phyloP scores from a whole-genome alignment of 768 basidiomycete genomes.

The Termitomyces sp. region DNA sequence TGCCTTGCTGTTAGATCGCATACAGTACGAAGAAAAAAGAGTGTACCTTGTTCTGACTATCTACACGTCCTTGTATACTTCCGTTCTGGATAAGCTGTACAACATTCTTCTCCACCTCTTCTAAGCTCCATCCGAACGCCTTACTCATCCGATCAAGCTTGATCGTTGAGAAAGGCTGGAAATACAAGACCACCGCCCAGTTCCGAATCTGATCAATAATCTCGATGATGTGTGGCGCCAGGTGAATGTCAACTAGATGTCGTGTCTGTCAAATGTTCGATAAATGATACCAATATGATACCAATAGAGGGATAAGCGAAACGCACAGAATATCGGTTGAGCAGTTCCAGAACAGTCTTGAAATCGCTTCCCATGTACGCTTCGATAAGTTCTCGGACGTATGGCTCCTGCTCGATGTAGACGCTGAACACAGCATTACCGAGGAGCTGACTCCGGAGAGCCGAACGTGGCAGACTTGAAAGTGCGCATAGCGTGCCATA shows the following conservation, averaged over 20 bases:
- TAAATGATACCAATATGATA: not conserved
- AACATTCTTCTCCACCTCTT: slow-evolving; percentile 67
- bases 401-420: slow-evolving; percentile 83
- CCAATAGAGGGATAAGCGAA: not conserved
- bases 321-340: slow-evolving; percentile 66
- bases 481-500: slow-evolving; percentile 84
- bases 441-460: slow-evolving; percentile 62
- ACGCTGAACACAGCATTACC: slow-evolving; percentile 66
- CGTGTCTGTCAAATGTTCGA: slow-evolving; percentile 50
- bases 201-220: slow-evolving; percentile 69
- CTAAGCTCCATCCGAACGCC: slow-evolving; percentile 79
- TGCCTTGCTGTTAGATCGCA: slow-evolving; percentile 20
- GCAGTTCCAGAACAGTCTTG: slow-evolving; percentile 70
- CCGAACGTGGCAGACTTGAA: slow-evolving; percentile 63
- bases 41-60: slow-evolving; percentile 80
- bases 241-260: slow-evolving; percentile 74
- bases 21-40: not conserved
- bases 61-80: slow-evolving; percentile 76
- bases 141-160: slow-evolving; percentile 76
- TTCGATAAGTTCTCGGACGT: slow-evolving; percentile 80
- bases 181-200: slow-evolving; percentile 80
- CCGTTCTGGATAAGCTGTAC: slow-evolving; percentile 74
- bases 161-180: slow-evolving; percentile 86
- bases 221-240: slow-evolving; percentile 58
- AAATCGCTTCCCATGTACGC: slow-evolving; percentile 86